Evolutionary conservation across 2,329 filamentous ascomycete species (phyloP).

Genomic region (Aureobasidium namibiae): DNA sequence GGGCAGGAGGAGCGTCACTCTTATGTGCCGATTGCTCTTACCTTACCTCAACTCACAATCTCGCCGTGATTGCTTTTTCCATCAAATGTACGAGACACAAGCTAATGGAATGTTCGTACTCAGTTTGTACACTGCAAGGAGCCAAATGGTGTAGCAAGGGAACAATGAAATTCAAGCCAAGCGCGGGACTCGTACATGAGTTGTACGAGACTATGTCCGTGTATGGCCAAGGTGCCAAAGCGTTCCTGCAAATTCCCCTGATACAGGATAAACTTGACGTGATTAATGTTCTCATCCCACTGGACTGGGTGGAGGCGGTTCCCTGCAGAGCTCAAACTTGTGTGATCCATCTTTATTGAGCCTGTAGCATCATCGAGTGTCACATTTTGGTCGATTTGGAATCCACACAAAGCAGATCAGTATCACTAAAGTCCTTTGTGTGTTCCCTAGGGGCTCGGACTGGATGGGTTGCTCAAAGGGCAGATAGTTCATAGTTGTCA

Average conservation of each 20-base stretch:
- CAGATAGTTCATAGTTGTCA: constrained; percentile 6
- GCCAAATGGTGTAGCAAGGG: background rate
- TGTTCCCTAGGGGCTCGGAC: too few species aligned
- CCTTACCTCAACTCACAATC: background rate
- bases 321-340: background rate
- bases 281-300: background rate
- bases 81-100: background rate
- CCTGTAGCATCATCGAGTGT: background rate
- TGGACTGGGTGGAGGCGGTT: background rate
- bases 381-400: background rate
- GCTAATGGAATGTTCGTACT: background rate
- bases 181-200: background rate
- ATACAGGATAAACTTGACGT: background rate
- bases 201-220: background rate
- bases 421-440: background rate
- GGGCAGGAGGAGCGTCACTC: background rate
- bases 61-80: background rate
- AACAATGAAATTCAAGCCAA: background rate
- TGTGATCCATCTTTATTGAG: background rate
- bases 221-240: background rate
- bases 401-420: background rate
- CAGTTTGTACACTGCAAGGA: constrained; percentile 5
- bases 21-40: background rate
- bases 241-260: background rate
- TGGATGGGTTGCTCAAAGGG: too few species aligned